These are phyloP conservation scores for Plenodomus lindquistii DNA, from an alignment of 2,329 filamentous ascomycete genomes.

Conservation along the genomic window DNA sequence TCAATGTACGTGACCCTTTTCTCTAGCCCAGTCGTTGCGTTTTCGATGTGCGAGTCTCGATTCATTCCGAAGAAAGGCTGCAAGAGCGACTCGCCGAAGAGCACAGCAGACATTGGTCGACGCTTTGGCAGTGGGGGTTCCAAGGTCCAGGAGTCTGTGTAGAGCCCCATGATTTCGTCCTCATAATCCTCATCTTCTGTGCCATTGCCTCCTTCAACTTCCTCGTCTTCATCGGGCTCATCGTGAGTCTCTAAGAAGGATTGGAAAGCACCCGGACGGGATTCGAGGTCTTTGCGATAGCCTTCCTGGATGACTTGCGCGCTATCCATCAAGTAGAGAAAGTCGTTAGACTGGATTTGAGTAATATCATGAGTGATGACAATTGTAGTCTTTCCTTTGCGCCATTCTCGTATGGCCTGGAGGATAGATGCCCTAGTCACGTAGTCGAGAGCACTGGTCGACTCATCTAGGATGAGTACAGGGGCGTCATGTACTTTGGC, in stretches of 20 bases:
- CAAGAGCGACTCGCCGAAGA: slow-evolving; percentile 23
- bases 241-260: slow-evolving; percentile 26
- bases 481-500: slow-evolving; percentile 76
- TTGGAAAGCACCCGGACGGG: slow-evolving; percentile 51
- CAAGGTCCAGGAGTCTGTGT: slow-evolving; percentile 19
- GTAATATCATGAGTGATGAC: slow-evolving; percentile 89
- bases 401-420: slow-evolving; percentile 76
- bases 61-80: slow-evolving; percentile 13
- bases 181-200: slow-evolving; percentile 12
- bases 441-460: slow-evolving; percentile 84
- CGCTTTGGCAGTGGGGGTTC: slow-evolving; percentile 3
- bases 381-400: slow-evolving; percentile 81
- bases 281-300: slow-evolving; percentile 60
- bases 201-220: slow-evolving; percentile 3
- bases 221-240: slow-evolving; percentile 4
- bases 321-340: slow-evolving; percentile 76
- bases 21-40: background rate
- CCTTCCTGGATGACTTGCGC: slow-evolving; percentile 72
- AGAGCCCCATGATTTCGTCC: slow-evolving; percentile 21
- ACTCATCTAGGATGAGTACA: slow-evolving; percentile 84
- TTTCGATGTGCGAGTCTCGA: slow-evolving; percentile 3
- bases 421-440: slow-evolving; percentile 69
- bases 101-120: slow-evolving; percentile 22
- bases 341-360: slow-evolving; percentile 73
- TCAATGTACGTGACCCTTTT: background rate